phyloP scores from a whole-genome alignment of 78 protist genomes.

The Polysphondylium violaceum region DNA sequence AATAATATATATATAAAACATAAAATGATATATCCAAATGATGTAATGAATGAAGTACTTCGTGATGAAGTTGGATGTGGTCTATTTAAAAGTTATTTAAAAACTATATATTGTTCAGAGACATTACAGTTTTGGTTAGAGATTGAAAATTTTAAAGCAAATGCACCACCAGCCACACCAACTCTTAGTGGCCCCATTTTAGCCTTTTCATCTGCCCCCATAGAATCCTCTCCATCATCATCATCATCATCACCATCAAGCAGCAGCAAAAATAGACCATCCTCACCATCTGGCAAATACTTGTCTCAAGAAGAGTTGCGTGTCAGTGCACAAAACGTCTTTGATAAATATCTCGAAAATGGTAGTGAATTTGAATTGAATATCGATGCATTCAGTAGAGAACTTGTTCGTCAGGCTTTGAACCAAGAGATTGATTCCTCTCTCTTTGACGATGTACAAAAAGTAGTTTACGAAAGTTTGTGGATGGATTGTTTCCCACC shows the following conservation, averaged over 20 bases:
- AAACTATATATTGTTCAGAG: slow-evolving; percentile 74
- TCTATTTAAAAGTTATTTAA: slow-evolving; percentile 64
- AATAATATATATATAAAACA: background rate
- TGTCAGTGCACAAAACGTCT: slow-evolving; percentile 36
- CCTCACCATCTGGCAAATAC: slow-evolving; percentile 8
- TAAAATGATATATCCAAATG: slow-evolving; percentile 79
- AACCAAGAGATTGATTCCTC: slow-evolving; percentile 34
- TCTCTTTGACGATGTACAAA: slow-evolving; percentile 72
- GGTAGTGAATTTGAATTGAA: slow-evolving; percentile 74
- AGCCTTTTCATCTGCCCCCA: slow-evolving; percentile 63
- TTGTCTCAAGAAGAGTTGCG: slow-evolving; percentile 35
- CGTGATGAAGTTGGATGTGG: slow-evolving; percentile 70
- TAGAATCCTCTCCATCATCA: slow-evolving; percentile 24
- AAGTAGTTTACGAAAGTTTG: slow-evolving; percentile 44
- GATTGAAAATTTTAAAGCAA: slow-evolving; percentile 39
- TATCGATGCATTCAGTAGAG: slow-evolving; percentile 40
- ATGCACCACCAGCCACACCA: slow-evolving; percentile 46
- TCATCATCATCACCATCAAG: background rate
- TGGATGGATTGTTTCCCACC: slow-evolving; percentile 84
- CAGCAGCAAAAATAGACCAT: background rate
- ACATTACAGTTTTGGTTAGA: slow-evolving; percentile 76
- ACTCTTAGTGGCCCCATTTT: slow-evolving; percentile 10
- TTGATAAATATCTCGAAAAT: slow-evolving; percentile 61
- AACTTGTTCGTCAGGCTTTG: slow-evolving; percentile 25
- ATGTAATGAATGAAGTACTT: slow-evolving; percentile 80